phyloP scores from a whole-genome alignment of 345 rosid species.

The Eucalyptus cladocalyx region DNA sequence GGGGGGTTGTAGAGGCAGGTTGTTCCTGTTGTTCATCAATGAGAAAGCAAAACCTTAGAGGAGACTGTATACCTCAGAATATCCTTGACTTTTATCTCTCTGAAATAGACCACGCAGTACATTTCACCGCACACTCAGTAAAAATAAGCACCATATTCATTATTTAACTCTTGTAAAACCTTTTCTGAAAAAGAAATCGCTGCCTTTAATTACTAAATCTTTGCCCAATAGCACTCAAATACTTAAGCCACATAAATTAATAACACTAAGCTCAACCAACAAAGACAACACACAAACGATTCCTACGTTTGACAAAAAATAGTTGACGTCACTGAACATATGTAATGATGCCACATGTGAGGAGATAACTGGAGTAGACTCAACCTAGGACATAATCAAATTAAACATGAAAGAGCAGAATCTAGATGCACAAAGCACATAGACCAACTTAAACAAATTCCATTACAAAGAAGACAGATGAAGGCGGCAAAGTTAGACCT shows the following conservation, averaged over 20 bases:
- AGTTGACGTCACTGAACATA: neutral
- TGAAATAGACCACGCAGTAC: neutral
- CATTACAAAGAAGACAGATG: neutral
- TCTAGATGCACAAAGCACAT: neutral
- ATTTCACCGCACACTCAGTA: neutral
- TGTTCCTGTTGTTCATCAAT: neutral
- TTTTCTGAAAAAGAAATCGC: neutral
- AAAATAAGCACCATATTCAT: neutral
- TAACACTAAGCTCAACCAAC: neutral
- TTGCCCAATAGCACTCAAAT: neutral
- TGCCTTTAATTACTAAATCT: neutral
- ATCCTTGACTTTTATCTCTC: neutral
- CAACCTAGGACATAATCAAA: neutral
- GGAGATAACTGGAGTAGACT: neutral
- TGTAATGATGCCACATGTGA: neutral
- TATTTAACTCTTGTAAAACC: neutral
- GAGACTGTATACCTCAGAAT: neutral
- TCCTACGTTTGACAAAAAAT: neutral
- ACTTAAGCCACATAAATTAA: neutral
- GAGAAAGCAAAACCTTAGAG: neutral
- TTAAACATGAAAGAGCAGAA: neutral
- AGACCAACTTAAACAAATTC: neutral
- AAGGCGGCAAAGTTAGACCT: constrained; percentile 3
- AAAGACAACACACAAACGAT: neutral
- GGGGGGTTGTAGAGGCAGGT: neutral